These are phyloP conservation scores for Xenoacremonium recifei DNA, from an alignment of 2,329 filamentous ascomycete genomes.

Conservation along the genomic window DNA sequence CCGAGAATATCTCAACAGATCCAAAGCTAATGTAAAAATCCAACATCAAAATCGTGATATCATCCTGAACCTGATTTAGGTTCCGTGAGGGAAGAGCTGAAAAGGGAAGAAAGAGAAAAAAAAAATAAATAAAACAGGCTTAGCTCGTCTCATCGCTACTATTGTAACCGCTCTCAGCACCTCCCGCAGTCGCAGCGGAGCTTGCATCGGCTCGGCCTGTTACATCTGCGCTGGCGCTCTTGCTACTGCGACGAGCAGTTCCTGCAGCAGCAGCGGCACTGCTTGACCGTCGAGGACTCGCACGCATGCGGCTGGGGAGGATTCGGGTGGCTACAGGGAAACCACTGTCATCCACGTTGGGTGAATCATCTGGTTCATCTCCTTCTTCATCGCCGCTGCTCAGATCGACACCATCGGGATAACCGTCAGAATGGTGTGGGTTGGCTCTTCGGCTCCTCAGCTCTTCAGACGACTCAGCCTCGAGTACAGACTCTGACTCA, in stretches of 20 bases:
- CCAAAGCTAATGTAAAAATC: too few relatives aligned
- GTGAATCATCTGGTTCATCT: constrained; percentile 37
- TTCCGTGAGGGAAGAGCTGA: too few relatives aligned
- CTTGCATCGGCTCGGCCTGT: constrained; percentile 29
- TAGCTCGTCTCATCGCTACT: constrained; percentile 34
- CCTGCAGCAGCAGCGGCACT: constrained; percentile 34
- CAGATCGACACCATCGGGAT: constrained; percentile 38
- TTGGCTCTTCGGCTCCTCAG: constrained; percentile 34
- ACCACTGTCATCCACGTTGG: constrained; percentile 30
- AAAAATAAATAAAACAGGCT: too few relatives aligned
- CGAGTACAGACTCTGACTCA: constrained; percentile 27
- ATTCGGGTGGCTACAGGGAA: constrained; percentile 10
- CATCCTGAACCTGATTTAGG: too few relatives aligned
- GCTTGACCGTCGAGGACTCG: constrained; percentile 20
- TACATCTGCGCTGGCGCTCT: constrained; percentile 29
- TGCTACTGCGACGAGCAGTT: constrained; percentile 29
- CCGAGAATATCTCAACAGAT: too few relatives aligned
- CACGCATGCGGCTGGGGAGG: constrained; percentile 16
- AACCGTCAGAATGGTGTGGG: constrained; percentile 40
- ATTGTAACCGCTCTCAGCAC: constrained; percentile 36
- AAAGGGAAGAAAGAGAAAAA: too few relatives aligned
- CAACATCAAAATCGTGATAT: too few relatives aligned
- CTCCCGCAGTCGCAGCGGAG: constrained; percentile 41
- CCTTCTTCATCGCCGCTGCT: constrained; percentile 42
- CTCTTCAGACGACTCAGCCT: constrained; percentile 28